A percentile compares a stretch with the other conserved stretches of the same genome.
Evolutionary conservation across 371 early-diverging fungal genomes (phyloP).

Genomic region (Gilbertella persicaria): DNA sequence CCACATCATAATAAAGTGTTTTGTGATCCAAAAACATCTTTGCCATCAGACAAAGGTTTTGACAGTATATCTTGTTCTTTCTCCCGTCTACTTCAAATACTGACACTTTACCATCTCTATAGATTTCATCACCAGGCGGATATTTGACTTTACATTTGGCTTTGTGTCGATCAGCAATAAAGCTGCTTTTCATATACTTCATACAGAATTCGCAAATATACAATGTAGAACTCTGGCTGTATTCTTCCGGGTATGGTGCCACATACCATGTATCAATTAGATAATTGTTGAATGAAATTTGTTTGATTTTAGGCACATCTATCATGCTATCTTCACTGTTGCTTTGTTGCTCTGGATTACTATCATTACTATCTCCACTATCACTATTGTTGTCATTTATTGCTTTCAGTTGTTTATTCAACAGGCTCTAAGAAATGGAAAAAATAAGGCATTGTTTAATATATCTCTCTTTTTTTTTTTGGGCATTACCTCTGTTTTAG

Average conservation of each 20-base stretch:
- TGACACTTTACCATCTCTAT: constrained; percentile 85
- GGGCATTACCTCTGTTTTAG: constrained; percentile 28
- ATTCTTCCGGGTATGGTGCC: constrained; percentile 98
- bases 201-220: constrained; percentile 98
- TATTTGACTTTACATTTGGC: constrained; percentile 83
- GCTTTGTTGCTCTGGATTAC: background rate
- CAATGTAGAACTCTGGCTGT: constrained; percentile 67
- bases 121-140: constrained; percentile 99
- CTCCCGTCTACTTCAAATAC: constrained; percentile 96
- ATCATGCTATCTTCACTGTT: background rate
- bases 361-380: background rate
- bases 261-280: constrained; percentile 96
- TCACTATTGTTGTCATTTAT: background rate
- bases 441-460: too few species aligned
- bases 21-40: constrained; percentile 99
- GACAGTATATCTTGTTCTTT: constrained; percentile 96
- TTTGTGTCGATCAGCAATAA: constrained; percentile 68
- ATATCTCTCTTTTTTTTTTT: background rate
- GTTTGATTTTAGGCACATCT: constrained; percentile 24
- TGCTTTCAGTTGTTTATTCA: background rate
- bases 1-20: constrained; percentile 99
- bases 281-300: constrained; percentile 68
- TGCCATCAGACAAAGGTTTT: constrained; percentile 95
- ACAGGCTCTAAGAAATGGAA: background rate
- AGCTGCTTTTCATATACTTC: constrained; percentile 86